Evolutionary conservation across 495 filamentous ascomycete genomes (phyloP).

Genomic region (Cercophora samala): DNA sequence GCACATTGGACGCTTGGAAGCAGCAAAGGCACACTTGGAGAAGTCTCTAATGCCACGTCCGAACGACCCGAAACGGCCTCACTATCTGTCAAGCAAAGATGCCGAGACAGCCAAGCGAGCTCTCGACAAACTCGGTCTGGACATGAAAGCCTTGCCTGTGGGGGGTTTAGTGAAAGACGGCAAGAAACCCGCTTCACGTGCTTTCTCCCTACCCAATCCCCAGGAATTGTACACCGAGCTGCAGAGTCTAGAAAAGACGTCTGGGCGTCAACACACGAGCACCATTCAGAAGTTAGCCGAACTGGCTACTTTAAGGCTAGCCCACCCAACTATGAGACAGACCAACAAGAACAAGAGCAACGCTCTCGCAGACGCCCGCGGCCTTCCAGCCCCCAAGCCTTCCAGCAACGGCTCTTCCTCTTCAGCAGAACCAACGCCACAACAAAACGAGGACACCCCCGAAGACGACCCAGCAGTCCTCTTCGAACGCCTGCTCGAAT

Average conservation of each 20-base stretch:
- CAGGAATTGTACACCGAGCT: not conserved
- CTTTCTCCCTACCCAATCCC: not conserved
- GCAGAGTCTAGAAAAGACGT: not conserved
- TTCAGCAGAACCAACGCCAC: too few relatives aligned
- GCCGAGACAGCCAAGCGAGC: not conserved
- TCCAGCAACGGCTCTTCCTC: not conserved
- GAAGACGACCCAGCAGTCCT: not conserved
- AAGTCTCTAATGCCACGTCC: not conserved
- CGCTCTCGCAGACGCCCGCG: not conserved
- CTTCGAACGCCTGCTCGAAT: not conserved
- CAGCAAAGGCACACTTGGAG: not conserved
- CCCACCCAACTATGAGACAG: not conserved
- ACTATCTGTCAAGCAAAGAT: not conserved
- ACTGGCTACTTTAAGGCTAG: not conserved
- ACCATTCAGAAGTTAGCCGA: not conserved
- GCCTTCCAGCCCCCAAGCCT: not conserved
- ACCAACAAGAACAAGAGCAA: not conserved
- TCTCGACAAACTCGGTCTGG: not conserved
- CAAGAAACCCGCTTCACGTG: not conserved
- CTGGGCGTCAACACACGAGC: not conserved
- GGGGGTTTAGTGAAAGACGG: too few relatives aligned
- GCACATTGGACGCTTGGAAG: not conserved
- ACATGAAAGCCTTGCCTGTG: not conserved
- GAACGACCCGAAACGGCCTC: not conserved
- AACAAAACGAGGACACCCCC: not conserved